Evolutionary conservation across 139 green algal genomes (phyloP), one percentile per base, ranked within the genome.

Genomic region (Ettlia oleoabundans): DNA sequence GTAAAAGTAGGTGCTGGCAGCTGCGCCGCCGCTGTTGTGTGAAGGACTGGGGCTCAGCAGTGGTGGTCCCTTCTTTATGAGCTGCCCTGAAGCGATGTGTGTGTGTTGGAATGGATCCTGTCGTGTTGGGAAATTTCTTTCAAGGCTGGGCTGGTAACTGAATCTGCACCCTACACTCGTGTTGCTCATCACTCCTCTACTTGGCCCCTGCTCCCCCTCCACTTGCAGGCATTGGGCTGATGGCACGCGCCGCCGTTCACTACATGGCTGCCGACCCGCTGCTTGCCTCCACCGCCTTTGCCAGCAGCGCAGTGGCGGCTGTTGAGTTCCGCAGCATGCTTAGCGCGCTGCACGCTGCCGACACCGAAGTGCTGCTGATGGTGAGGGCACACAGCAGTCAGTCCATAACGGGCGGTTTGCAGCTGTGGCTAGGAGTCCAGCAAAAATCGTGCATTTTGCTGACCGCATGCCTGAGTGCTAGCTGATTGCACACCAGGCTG

Each of bases 281-380:
- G 70, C 85, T 91, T n/a, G 77, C 66, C 5, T 80, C 68, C 3
- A 4, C 9, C 3, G 68, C 86, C 41, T 47, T 88, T 21, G 53
- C 37, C 79, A 63, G 7, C 64, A 53, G 53, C 30, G 47, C 72
- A 7, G 81, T 88, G 30, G 86, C 91, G 6, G 82, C 82, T 1
- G 33, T 52, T 22, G 92, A 96, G 85, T 80, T 96, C 35, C 89
- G 91, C 78, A 21, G 53, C n/a, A 78, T 92, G 47, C 76, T 95
- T 10, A 62, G 58, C 19, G 84, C 75, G 33, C 72, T 94, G 66
- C 92, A 96, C 51, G 69, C 43, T 0, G 83, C 84, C 22, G 93
- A 93, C 68, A 76, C 96, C 24, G 90, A 95, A 85, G 92, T 96
- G 3, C 76, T 95, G 24, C 69, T 95, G 55, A 84, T 90, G 81